Base-by-base conservation (phyloP, 2,329 filamentous ascomycete genomes). In the Fonsecaea pedrosoi region DNA sequence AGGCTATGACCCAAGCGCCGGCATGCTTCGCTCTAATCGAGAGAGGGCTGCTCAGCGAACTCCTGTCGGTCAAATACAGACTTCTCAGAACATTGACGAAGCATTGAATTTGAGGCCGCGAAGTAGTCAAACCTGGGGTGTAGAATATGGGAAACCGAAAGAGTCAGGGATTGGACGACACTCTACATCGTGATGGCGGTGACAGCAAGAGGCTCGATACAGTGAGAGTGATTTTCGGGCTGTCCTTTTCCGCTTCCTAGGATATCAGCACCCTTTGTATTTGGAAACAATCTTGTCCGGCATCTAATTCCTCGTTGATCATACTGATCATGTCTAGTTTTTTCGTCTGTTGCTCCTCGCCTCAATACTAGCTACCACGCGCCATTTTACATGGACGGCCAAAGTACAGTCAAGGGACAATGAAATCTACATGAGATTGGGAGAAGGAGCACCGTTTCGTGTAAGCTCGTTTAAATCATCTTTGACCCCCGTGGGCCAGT, bases 1-100 rank as follows among this genome's bases (percentile, higher is more conserved):
- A 25, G 61, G 61, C 12, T 73, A 68, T 56, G 71, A 73, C 66
- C 70, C 70, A 4, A 67, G 59, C 57, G 70, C 70, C 38, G 70
- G 71, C 15, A 63, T 54, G 62, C 54, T 68, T 37, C 60, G 37
- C 38, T 63, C 57, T 40, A 60, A 54, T 32, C 55, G 60, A 25
- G 56, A 57, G 7, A 35, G 42, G 42, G 30, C 21, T 2, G 42
- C 38, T 9, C 3, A 6, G 10, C 25, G 56, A 21, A 18, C n/a
- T 32, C 13, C 30, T 13, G 18, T 25, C 32, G 45, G 37, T 13
- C n/a, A 25, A 10, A 13, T 9, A 3, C 34, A 38, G 32, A 45
- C 18, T 34, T 13, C 30, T 61, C 18, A 32, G n/a, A 15, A 15
- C 7, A 61, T 34, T 30, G 18, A 18, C 15, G 37, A 40, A 32